Percentiles rank a stretch among this genome's conserved stretches.
These are phyloP conservation scores for Lentinula raphanica DNA, from an alignment of 768 basidiomycete species.

Conservation along the genomic window DNA sequence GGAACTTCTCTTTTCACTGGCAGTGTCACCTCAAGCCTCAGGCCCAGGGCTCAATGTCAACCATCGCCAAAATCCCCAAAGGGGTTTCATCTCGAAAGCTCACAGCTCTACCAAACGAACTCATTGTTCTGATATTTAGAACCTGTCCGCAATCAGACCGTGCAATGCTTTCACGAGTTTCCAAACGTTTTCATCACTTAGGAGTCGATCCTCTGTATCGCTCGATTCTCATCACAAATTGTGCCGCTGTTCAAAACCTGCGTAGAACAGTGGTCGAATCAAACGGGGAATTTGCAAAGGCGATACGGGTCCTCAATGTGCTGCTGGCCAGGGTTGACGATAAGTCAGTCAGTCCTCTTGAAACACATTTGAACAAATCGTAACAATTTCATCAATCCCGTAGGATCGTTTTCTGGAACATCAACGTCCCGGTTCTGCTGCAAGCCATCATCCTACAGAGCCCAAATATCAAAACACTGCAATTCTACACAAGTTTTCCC, in stretches of 20 bases:
- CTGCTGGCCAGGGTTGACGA: neutral
- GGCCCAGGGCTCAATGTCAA: too few relatives aligned
- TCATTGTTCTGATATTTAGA: neutral
- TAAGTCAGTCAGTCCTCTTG: neutral
- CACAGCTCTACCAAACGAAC: neutral
- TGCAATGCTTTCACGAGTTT: neutral
- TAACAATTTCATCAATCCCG: neutral
- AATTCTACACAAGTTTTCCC: neutral
- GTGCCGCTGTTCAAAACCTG: neutral
- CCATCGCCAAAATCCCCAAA: too few relatives aligned
- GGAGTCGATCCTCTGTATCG: neutral
- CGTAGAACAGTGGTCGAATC: neutral
- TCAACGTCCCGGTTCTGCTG: too few relatives aligned
- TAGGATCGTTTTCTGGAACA: neutral
- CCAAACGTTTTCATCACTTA: neutral
- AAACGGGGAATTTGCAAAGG: neutral
- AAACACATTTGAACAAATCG: neutral
- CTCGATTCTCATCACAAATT: neutral
- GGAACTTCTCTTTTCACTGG: too few relatives aligned
- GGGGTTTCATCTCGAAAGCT: neutral
- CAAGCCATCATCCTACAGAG: neutral
- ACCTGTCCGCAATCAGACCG: neutral
- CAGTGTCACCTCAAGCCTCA: too few relatives aligned
- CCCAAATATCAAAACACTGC: neutral
- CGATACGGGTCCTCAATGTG: neutral